Evolutionary conservation across 1,284 basidiomycete genomes (phyloP).

Genomic region (Cerioporus squamosus): DNA sequence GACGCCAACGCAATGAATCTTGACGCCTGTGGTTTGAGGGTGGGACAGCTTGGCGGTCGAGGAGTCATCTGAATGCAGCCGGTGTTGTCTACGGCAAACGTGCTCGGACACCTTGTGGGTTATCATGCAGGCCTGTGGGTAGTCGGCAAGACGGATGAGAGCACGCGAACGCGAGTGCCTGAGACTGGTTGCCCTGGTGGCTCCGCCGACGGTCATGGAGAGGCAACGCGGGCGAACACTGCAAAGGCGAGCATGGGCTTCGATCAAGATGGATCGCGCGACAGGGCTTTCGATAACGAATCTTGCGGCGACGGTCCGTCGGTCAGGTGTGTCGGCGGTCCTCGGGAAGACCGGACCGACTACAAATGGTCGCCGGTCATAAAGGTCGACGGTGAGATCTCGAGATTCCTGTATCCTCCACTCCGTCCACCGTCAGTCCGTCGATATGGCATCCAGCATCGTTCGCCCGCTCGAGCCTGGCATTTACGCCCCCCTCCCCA

Average conservation of each 20-base stretch:
- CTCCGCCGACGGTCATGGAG: constrained; percentile 10
- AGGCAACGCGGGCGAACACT: neutral
- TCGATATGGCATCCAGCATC: constrained; percentile 18
- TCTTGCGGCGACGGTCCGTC: constrained; percentile 14
- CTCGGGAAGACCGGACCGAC: constrained; percentile 19
- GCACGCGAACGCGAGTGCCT: neutral
- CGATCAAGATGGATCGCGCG: constrained; percentile 19
- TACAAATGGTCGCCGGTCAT: constrained; percentile 7
- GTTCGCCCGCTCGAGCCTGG: constrained; percentile 72
- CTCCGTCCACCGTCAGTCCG: constrained; percentile 47
- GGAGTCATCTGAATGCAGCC: neutral
- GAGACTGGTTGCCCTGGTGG: neutral
- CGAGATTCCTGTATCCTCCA: constrained; percentile 20
- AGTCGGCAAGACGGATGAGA: neutral
- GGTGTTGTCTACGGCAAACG: neutral
- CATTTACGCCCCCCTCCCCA: constrained; percentile 85
- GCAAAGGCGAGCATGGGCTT: constrained; percentile 1
- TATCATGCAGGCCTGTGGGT: no score
- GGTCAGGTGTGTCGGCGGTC: constrained; percentile 19
- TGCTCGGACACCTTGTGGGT: neutral
- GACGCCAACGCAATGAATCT: neutral
- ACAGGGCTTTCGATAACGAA: constrained; percentile 17
- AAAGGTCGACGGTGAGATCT: constrained; percentile 18
- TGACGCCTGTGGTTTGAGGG: neutral
- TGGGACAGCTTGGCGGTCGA: neutral